A percentile compares a stretch with the other conserved stretches of the same genome.
These are phyloP conservation scores for Asterochloris erici DNA, from an alignment of 139 green algal species.

Conservation along the genomic window DNA sequence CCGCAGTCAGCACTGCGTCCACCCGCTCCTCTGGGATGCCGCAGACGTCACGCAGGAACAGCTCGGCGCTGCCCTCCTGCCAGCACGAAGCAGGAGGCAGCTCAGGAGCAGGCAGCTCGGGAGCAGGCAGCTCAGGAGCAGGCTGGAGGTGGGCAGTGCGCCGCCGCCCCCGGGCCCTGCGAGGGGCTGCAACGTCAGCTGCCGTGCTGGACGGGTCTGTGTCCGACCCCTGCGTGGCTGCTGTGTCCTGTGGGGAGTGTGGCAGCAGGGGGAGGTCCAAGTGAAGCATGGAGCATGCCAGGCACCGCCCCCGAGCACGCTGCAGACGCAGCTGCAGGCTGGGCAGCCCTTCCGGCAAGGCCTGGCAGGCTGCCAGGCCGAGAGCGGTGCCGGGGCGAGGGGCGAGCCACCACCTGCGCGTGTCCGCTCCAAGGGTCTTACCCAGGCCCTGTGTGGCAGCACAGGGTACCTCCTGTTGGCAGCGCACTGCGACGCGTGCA, in stretches of 20 bases:
- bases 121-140: neutral
- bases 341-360: no score
- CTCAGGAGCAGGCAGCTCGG: neutral
- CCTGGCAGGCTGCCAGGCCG: no score
- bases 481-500: no score
- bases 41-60: conserved; percentile 37
- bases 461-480: neutral
- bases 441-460: neutral
- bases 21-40: conserved; percentile 42
- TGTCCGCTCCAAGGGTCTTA: neutral
- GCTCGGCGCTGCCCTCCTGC: conserved; percentile 49
- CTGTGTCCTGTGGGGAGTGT: neutral
- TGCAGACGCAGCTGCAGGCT: neutral
- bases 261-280: conserved; percentile 4
- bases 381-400: no score
- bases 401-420: neutral
- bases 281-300: neutral
- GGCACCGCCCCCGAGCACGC: neutral
- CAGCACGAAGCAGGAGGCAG: neutral
- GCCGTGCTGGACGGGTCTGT: no score
- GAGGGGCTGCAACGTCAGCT: no score
- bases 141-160: no score
- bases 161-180: no score
- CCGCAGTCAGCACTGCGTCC: conserved; percentile 34
- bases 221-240: no score